phyloP scores from a whole-genome alignment of 495 filamentous ascomycete species.

The Penicillium egyptiacum region DNA sequence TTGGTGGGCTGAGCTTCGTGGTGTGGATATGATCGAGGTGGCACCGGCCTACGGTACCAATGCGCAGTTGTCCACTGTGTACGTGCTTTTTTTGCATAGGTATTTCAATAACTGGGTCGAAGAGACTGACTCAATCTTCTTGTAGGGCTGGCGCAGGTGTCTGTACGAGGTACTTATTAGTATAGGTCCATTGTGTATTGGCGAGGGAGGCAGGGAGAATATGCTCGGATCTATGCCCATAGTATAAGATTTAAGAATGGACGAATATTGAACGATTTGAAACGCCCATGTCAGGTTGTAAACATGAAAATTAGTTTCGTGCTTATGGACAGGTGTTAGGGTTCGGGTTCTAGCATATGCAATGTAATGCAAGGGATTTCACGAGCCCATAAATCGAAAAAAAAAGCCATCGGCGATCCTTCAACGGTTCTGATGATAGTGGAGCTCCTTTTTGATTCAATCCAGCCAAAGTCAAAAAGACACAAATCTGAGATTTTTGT shows the following conservation, averaged over 20 bases:
- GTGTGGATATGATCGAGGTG: too few species aligned
- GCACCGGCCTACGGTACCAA: too few species aligned
- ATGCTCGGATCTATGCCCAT: background rate
- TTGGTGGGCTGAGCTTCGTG: too few species aligned
- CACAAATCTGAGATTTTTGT: background rate
- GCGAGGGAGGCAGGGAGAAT: background rate
- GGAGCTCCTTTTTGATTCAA: background rate
- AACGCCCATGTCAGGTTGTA: background rate
- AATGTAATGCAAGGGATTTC: background rate
- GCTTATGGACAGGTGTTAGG: background rate
- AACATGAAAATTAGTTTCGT: background rate
- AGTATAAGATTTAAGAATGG: background rate
- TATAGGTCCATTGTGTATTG: constrained; percentile 51
- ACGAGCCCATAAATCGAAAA: background rate
- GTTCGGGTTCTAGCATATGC: background rate
- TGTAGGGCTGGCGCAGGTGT: too few species aligned
- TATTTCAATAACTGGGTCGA: too few species aligned
- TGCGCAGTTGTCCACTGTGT: too few species aligned
- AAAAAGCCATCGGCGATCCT: background rate
- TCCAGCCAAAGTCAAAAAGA: background rate
- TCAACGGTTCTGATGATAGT: background rate
- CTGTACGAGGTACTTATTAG: constrained; percentile 64
- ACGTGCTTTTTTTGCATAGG: too few species aligned
- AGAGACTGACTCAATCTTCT: too few species aligned
- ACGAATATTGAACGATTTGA: background rate